Evolutionary conservation across 1,284 basidiomycete genomes (phyloP).

Genomic region (Laetiporus sulphureus): DNA sequence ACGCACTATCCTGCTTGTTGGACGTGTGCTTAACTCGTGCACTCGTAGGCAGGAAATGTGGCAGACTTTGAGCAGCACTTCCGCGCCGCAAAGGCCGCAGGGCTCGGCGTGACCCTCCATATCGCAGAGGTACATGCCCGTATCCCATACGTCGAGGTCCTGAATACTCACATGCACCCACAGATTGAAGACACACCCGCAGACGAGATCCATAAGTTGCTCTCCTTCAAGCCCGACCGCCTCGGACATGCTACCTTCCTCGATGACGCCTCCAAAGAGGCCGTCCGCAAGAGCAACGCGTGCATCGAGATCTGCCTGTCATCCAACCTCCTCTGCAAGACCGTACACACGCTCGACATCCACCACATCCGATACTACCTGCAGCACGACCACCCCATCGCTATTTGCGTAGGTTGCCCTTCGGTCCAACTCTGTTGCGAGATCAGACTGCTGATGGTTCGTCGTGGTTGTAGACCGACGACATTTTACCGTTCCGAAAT

Average conservation of each 20-base stretch:
- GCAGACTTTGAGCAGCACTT: conserved; percentile 46
- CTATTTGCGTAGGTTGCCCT: conserved; percentile 57
- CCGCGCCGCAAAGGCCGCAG: conserved; percentile 45
- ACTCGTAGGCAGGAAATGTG: conserved; percentile 46
- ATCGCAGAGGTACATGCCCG: conserved; percentile 61
- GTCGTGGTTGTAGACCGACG: conserved; percentile 57
- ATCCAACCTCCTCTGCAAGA: conserved; percentile 78
- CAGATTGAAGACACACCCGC: conserved; percentile 45
- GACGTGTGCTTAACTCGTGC: not conserved
- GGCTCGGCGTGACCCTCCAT: conserved; percentile 68
- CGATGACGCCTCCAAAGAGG: conserved; percentile 47
- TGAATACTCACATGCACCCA: not conserved
- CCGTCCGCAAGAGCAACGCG: conserved; percentile 53
- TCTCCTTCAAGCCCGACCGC: conserved; percentile 60
- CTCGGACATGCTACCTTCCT: conserved; percentile 82
- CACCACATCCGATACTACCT: conserved; percentile 73
- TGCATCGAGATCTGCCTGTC: conserved; percentile 78
- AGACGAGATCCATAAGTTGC: conserved; percentile 56
- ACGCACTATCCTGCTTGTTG: not conserved
- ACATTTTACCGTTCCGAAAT: conserved; percentile 70
- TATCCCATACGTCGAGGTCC: not conserved
- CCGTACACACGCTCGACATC: conserved; percentile 52
- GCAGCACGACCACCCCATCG: conserved; percentile 55
- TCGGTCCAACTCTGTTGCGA: not conserved
- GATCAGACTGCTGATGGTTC: not conserved